Evolutionary conservation across 805 yeast genomes (phyloP), one percentile per base, ranked within the genome.

Genomic region (Cyberlindnera petersonii): DNA sequence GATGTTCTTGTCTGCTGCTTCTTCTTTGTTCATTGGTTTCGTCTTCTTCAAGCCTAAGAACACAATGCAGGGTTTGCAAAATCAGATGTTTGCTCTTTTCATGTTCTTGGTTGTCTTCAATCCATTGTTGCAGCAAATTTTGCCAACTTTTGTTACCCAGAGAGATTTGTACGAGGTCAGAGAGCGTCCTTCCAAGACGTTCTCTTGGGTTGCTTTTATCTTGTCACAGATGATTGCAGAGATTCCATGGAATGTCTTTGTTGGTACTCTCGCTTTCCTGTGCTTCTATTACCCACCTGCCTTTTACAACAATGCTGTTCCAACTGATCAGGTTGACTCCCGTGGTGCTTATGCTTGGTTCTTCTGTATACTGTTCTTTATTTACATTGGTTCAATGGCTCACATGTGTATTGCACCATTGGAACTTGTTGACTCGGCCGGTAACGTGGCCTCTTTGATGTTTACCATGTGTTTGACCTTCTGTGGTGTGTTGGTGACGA

Each of bases 71-170:
- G 80, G 86, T 56, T 59, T 86, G 52, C 95, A 87, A 60, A 85
- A 86, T 61, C 93, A 82, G 65, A 79, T 84, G 87, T 75, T 82
- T 51, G 69, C 88, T 3, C 56, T 82, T 31, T 85, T 85, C 65
- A 80, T 83, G 86, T 72, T 78, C 52, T 56, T 75, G 28, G 69
- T 75, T 50, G 65, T 73, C 35, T 69, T 77, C 62, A 70, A 71
- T 47, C 77, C 83, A 18, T 53, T 79, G 50, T 55, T 77, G 35
- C 76, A 79, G 47, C 88, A 82, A 58, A 69, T 75, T 63, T 60
- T 80, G 48, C 87, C 88, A 15, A 58, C 73, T 39, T 84, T 67
- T 56, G 74, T 77, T 26, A 47, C 63, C 24, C 86, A 79, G 56
- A 73, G 89, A 63, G 74, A 74, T 48, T 60, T 82, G 27, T 82